Percentiles rank a stretch among this genome's conserved stretches.
Conservation (phyloP, 1,284 basidiomycete species). For the Ceratobasidium sp. region DNA sequence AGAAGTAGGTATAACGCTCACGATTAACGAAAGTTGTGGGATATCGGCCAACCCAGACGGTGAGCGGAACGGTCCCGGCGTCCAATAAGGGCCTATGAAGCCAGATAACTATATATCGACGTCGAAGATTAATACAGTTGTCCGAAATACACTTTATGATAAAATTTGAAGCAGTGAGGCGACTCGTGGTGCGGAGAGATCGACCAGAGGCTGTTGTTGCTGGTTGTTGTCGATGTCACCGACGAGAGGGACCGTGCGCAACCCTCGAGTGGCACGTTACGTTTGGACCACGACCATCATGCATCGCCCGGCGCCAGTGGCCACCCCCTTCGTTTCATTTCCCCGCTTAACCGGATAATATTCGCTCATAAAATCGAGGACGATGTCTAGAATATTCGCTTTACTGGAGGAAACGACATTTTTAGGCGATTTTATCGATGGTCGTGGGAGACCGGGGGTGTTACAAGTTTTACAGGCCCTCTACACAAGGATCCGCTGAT, state of each 20-base stretch:
- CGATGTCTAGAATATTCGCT: background rate
- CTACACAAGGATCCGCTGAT: too few species aligned
- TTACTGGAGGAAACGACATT: background rate
- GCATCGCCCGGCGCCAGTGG: conserved; percentile 19
- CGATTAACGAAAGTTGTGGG: too few species aligned
- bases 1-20: too few species aligned
- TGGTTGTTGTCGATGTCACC: conserved; percentile 33
- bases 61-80: too few species aligned
- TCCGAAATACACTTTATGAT: too few species aligned
- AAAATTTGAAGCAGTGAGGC: background rate
- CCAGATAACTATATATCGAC: too few species aligned
- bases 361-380: background rate
- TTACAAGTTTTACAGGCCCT: too few species aligned
- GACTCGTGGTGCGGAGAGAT: conserved; percentile 1
- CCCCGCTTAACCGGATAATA: background rate
- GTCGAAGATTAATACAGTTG: too few species aligned
- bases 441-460: too few species aligned
- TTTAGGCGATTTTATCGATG: too few species aligned
- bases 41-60: too few species aligned
- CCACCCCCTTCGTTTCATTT: background rate
- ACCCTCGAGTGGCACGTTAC: conserved; percentile 30
- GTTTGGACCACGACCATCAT: conserved; percentile 33
- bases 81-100: too few species aligned
- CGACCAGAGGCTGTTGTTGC: conserved; percentile 24
- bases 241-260: conserved; percentile 38